Base-by-base conservation (phyloP, 225 moss, liverwort and hornwort genomes). In the Sphagnum tenellum region DNA sequence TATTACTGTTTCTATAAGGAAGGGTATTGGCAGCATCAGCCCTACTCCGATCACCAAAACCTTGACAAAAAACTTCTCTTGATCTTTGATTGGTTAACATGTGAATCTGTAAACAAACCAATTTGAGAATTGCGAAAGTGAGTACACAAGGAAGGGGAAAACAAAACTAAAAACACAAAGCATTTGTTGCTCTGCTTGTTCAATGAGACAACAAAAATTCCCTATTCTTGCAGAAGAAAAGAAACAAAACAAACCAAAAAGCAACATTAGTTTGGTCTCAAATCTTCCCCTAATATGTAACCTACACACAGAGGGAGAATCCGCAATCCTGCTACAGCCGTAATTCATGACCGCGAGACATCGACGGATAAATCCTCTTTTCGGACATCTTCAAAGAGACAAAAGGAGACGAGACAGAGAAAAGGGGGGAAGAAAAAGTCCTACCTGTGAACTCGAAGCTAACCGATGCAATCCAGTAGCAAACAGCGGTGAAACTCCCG, bases 31-130 rank as follows among this genome's bases (percentile, higher is more conserved):
- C 65, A 69, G 61, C 78, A 59, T 76, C 75, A 57, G 75, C 71
- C 81, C 66, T 70, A 47, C 69, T 67, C 55, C 76, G 80, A 69
- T 61, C 71, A 50, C 66, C 66, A 71, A 51, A 64, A 71, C 73
- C 64, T 65, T 66, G 65, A 65, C 48, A 47, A 44, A 13, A 55
- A 61, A 58, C 57, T 50, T 55, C 47, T 46, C 55, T 67, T 45
- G 55, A 60, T 45, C 66, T 76, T 64, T 68, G 72, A 64, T 11
- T 11, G 46, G 59, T 69, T 13, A 61, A 45, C 46, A 52, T 63
- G 54, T 65, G 55, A 53, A 71, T 59, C 68, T 58, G 73, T 4
- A 55, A 69, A 51, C 29, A 76, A 45, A 47, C 46, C 50, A 74
- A 5, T 64, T 13, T 11, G 58, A 58, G 2, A 4, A 7, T 4